These are phyloP conservation scores for Phytophthora foliorum DNA, from an alignment of 352 stramenopile genomes.

Conservation along the genomic window DNA sequence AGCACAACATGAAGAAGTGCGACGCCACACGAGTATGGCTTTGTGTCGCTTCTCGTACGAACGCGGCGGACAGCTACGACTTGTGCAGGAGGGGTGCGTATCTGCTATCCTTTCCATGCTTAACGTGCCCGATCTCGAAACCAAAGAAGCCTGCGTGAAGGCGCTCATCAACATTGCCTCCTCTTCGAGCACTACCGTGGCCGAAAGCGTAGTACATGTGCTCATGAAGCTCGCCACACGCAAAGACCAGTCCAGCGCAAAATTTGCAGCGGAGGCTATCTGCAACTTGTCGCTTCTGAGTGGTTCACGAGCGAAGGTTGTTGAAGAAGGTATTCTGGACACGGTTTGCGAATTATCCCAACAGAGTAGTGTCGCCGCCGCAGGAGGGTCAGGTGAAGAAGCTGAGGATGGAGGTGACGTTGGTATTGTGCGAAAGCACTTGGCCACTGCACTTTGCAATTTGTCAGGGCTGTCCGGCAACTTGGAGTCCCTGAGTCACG, in stretches of 20 bases:
- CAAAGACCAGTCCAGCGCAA: slow-evolving; percentile 63
- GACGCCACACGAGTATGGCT: slow-evolving; percentile 85
- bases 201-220: slow-evolving; percentile 81
- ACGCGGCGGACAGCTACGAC: slow-evolving; percentile 65
- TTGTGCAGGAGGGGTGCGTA: slow-evolving; percentile 86
- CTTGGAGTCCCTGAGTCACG: slow-evolving; percentile 72
- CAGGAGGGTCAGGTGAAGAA: slow-evolving; percentile 12
- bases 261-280: slow-evolving; percentile 78
- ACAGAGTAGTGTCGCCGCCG: slow-evolving; percentile 22
- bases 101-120: slow-evolving; percentile 89
- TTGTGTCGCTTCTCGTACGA: slow-evolving; percentile 89
- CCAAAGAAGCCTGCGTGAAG: slow-evolving; percentile 88
- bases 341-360: slow-evolving; percentile 77
- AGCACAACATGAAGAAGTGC: slow-evolving; percentile 81
- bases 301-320: slow-evolving; percentile 72
- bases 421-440: slow-evolving; percentile 54
- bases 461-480: slow-evolving; percentile 80
- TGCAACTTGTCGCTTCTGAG: slow-evolving; percentile 83
- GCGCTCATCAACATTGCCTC: slow-evolving; percentile 88
- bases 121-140: slow-evolving; percentile 81
- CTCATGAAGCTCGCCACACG: slow-evolving; percentile 82
- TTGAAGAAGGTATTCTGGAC: slow-evolving; percentile 85
- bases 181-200: slow-evolving; percentile 61
- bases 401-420: slow-evolving; percentile 33
- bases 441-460: slow-evolving; percentile 84